Base-by-base conservation (phyloP, 2,329 filamentous ascomycete species). In the Hypocrella siamensis region DNA sequence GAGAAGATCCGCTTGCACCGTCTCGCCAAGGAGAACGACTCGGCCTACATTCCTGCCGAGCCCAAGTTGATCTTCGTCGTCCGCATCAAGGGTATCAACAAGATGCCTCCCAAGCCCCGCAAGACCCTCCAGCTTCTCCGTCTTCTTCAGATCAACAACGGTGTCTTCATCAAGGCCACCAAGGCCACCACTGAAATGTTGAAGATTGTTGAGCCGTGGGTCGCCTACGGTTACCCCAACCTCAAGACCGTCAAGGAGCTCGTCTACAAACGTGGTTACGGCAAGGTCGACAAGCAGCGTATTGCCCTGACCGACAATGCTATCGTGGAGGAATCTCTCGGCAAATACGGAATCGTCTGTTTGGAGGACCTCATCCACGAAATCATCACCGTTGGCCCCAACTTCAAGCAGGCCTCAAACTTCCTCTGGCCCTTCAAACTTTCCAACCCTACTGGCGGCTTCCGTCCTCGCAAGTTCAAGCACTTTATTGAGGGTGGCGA, bases 21-120 rank as follows among this genome's bases (percentile, higher is more conserved):
- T 50, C 65, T 85, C 46, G 82, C 85, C 65, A 93, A 93, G 75
- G 71, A 83, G 64, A 77, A 83, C 56, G 88, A 88, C 61, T 81
- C 75, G 59, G 90, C 88, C 75, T 90, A 92, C 66, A 80, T 98
- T 49, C 79, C 84, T 44, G 86, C 83, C 44, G 85, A 98, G 75
- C 67, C 82, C 58, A 94, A 93, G 70, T 72, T 98, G 56, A 85
- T 88, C 69, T 98, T 98, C 63, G 77, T 98, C 53, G 69, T 96
- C 65, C 88, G 90, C 63, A 98, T 98, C 75, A 98, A 98, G 84
- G 90, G 88, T 93, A 96, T 98, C 85, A 96, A 96, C 83, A 98
- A 98, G 82, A 96, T 98, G 54, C 78, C 92, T 60, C 90, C 90
- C 52, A 96, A 98, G 82, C 92, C 92, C 65, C 86, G 90, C 75